These are phyloP conservation scores for Iris macrosiphon DNA, from an alignment of 106 monocot genomes.

Conservation along the genomic window DNA sequence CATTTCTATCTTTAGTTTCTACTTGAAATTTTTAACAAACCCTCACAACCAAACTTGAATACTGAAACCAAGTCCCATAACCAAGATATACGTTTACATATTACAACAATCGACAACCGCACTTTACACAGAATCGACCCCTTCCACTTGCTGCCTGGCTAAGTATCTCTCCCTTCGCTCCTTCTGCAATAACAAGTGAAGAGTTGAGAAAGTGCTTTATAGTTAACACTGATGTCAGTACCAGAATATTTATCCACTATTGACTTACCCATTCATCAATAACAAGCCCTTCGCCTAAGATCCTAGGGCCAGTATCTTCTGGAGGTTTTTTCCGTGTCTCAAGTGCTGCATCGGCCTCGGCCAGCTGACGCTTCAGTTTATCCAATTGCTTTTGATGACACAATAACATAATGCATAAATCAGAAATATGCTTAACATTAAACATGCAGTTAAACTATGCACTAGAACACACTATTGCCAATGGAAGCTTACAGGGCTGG, in stretches of 20 bases:
- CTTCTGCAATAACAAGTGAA: slow-evolving; percentile 16
- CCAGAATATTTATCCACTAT: too few relatives aligned
- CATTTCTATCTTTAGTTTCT: background rate
- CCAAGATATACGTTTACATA: background rate
- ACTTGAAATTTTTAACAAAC: background rate
- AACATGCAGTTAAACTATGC: background rate
- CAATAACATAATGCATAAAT: background rate
- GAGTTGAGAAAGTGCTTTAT: background rate
- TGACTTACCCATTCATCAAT: slow-evolving; percentile 60
- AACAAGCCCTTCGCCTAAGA: slow-evolving; percentile 56
- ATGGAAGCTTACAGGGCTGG: slow-evolving; percentile 33
- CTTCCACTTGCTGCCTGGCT: slow-evolving; percentile 48
- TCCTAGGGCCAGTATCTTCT: slow-evolving; percentile 36
- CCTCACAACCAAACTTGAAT: background rate
- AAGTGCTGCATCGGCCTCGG: slow-evolving; percentile 55
- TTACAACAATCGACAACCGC: slow-evolving; percentile 2
- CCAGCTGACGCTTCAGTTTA: slow-evolving; percentile 45
- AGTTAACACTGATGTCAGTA: background rate
- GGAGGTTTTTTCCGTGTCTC: slow-evolving; percentile 50
- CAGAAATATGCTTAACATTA: background rate
- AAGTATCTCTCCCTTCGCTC: slow-evolving; percentile 58
- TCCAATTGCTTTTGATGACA: slow-evolving; percentile 48
- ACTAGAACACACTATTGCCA: background rate
- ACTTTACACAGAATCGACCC: slow-evolving; percentile 30
- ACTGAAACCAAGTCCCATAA: background rate